Evolutionary conservation across 2,329 filamentous ascomycete genomes (phyloP).

Genomic region (Penicillium oxalicum): DNA sequence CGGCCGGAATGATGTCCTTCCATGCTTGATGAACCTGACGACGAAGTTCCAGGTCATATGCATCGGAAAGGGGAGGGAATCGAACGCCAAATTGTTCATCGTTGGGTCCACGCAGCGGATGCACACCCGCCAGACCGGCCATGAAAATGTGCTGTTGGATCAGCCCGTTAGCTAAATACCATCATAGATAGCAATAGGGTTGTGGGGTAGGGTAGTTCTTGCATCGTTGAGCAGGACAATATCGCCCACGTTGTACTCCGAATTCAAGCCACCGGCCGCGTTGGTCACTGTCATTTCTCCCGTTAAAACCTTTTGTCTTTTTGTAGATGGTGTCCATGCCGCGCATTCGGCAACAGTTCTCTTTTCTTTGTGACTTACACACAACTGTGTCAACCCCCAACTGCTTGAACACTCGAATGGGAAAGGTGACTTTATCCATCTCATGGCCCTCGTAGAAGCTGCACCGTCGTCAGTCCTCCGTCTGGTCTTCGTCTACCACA

Average conservation of each 20-base stretch:
- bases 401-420: conserved; percentile 58
- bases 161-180: background rate
- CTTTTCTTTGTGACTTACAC: conserved; percentile 32
- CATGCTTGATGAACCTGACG: conserved; percentile 53
- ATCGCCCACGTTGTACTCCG: conserved; percentile 59
- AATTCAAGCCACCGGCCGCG: conserved; percentile 60
- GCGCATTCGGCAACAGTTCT: too few relatives aligned
- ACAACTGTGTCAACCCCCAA: conserved; percentile 57
- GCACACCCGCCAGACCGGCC: conserved; percentile 54
- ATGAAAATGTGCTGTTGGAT: conserved; percentile 54
- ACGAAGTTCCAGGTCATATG: conserved; percentile 58
- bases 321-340: too few relatives aligned
- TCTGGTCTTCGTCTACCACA: too few relatives aligned
- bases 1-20: conserved; percentile 43
- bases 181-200: background rate
- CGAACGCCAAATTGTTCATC: conserved; percentile 56
- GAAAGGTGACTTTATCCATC: conserved; percentile 58
- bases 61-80: conserved; percentile 60
- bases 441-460: conserved; percentile 65
- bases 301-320: background rate
- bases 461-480: too few relatives aligned
- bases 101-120: conserved; percentile 59
- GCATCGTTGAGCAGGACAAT: conserved; percentile 61
- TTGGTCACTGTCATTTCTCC: conserved; percentile 51
- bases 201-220: conserved; percentile 17